Conservation (phyloP, 2,329 filamentous ascomycete genomes). For the Epichloe gansuensis region DNA sequence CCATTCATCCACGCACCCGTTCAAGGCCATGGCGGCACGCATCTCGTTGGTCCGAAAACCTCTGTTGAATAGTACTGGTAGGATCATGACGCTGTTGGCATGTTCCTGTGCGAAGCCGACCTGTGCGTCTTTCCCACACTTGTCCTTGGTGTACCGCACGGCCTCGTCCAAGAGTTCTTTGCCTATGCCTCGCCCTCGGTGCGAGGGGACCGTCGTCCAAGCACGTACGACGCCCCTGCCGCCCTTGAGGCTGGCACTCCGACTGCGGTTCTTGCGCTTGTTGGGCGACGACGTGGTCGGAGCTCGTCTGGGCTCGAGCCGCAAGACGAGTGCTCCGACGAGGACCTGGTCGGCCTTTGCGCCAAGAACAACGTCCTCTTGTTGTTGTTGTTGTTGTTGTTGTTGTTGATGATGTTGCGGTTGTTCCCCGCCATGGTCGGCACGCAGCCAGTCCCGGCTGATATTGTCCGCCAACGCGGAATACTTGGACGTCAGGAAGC, state of each 20-base stretch:
- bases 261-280: conserved; percentile 24
- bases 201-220: conserved; percentile 64
- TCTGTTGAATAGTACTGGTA: conserved; percentile 50
- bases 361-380: conserved; percentile 46
- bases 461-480: conserved; percentile 47
- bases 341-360: conserved; percentile 55
- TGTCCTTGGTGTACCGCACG: conserved; percentile 52
- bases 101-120: conserved; percentile 66
- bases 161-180: conserved; percentile 60
- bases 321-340: conserved; percentile 58
- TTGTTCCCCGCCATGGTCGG: conserved; percentile 28
- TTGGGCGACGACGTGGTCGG: conserved; percentile 8
- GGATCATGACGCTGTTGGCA: conserved; percentile 55
- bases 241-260: conserved; percentile 31
- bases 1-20: conserved; percentile 36
- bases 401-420: conserved; percentile 1
- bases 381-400: too few relatives aligned
- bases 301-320: conserved; percentile 37
- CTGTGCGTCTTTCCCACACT: conserved; percentile 52
- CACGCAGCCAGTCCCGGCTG: conserved; percentile 46
- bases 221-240: conserved; percentile 63
- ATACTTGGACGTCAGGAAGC: conserved; percentile 49
- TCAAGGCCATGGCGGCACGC: conserved; percentile 40
- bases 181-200: conserved; percentile 61
- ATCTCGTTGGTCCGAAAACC: conserved; percentile 46